Conservation (phyloP, 106 monocot genomes). For the Vanilla planifolia region DNA sequence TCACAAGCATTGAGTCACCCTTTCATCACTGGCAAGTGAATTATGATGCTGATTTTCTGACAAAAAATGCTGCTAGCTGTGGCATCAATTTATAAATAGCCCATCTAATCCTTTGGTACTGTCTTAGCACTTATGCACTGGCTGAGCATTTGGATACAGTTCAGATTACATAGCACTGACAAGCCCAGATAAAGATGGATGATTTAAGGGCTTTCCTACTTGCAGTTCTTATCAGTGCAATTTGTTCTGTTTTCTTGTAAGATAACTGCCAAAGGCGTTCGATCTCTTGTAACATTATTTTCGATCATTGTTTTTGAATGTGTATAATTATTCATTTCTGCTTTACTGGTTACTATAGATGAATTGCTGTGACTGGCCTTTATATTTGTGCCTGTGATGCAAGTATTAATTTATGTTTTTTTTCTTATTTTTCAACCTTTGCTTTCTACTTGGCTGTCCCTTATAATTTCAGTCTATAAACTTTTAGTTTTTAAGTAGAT, state of each 20-base stretch:
- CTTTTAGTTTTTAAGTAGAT: not conserved
- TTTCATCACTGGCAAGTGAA: constrained; percentile 99
- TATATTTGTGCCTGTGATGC: not conserved
- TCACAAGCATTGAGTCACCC: constrained; percentile 95
- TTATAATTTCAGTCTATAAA: not conserved
- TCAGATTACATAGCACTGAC: constrained; percentile 18
- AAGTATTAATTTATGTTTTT: constrained; percentile 6
- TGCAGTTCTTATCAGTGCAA: constrained; percentile 51
- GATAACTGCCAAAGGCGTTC: constrained; percentile 77
- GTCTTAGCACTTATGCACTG: constrained; percentile 42
- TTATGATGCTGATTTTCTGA: constrained; percentile 70
- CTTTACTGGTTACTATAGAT: constrained; percentile 2
- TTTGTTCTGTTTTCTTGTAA: constrained; percentile 94
- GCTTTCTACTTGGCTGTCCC: not conserved
- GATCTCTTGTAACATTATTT: constrained; percentile 57
- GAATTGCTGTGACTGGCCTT: not conserved
- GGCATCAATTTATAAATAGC: constrained; percentile 32
- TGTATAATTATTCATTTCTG: constrained; percentile 10
- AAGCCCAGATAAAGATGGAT: constrained; percentile 38
- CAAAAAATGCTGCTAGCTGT: constrained; percentile 41
- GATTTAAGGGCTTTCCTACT: constrained; percentile 32
- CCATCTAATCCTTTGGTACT: constrained; percentile 53
- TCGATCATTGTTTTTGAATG: constrained; percentile 21
- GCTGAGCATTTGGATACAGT: constrained; percentile 28
- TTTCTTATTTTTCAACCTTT: not conserved